Evolutionary conservation across 2,329 filamentous ascomycete genomes (phyloP).

Genomic region (Tolypocladium endophyticum): DNA sequence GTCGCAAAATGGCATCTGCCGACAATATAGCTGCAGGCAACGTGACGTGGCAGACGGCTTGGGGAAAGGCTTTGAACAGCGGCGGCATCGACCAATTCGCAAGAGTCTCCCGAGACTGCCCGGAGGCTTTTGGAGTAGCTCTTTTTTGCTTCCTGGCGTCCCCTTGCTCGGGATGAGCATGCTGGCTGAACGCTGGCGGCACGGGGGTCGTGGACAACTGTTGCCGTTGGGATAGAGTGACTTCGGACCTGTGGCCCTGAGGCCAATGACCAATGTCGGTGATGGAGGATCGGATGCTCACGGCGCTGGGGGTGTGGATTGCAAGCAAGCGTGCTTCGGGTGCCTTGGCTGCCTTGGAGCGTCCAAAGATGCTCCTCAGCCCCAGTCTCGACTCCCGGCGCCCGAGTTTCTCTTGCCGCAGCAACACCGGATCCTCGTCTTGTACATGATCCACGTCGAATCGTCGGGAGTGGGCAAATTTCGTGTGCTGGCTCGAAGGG

Average conservation of each 20-base stretch:
- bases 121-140: constrained; percentile 7
- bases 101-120: constrained; percentile 19
- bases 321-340: constrained; percentile 18
- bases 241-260: constrained; percentile 15
- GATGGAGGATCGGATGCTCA: constrained; percentile 33
- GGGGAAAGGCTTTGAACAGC: constrained; percentile 78
- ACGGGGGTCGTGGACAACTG: constrained; percentile 13
- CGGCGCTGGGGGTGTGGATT: constrained; percentile 19
- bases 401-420: constrained; percentile 22
- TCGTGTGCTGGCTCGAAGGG: background rate
- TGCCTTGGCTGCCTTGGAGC: constrained; percentile 28
- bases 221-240: constrained; percentile 20
- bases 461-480: background rate
- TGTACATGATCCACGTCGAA: background rate
- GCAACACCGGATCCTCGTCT: background rate
- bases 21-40: constrained; percentile 58
- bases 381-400: constrained; percentile 42
- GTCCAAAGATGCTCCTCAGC: constrained; percentile 39
- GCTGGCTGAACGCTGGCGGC: constrained; percentile 5
- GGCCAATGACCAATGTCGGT: constrained; percentile 34
- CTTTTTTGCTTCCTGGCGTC: constrained; percentile 5
- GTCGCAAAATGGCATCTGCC: constrained; percentile 57
- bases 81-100: constrained; percentile 59
- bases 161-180: constrained; percentile 3
- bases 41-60: constrained; percentile 65